A percentile compares a stretch with the other conserved stretches of the same genome.
These are phyloP conservation scores for Fusarium austroafricanum DNA, from an alignment of 2,329 filamentous ascomycete species.

Conservation along the genomic window DNA sequence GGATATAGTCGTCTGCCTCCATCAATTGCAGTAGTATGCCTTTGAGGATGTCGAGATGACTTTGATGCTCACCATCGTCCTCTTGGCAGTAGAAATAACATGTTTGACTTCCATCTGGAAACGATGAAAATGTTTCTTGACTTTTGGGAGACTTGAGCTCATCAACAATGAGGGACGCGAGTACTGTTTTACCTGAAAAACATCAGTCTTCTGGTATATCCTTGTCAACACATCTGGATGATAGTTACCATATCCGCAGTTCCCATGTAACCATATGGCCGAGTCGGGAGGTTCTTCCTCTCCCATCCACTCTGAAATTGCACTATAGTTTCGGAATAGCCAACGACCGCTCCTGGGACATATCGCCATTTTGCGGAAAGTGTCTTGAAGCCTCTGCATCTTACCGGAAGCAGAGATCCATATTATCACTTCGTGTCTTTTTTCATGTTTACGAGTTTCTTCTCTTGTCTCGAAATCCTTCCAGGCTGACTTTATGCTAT, in stretches of 20 bases:
- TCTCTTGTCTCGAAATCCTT: background rate
- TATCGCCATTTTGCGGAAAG: background rate
- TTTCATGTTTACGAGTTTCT: fast-evolving
- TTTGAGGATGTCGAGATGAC: background rate
- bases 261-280: slow-evolving; percentile 1
- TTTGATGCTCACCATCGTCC: background rate
- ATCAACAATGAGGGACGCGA: background rate
- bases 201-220: too few relatives aligned
- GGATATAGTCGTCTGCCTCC: background rate
- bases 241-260: background rate
- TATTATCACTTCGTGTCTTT: background rate
- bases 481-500: background rate
- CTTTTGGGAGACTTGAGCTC: background rate
- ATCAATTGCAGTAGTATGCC: slow-evolving; percentile 10
- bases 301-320: background rate
- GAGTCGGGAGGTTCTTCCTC: slow-evolving; percentile 11
- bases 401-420: background rate
- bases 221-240: too few relatives aligned
- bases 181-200: background rate
- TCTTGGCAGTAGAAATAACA: slow-evolving; percentile 21
- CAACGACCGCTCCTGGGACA: slow-evolving; percentile 1
- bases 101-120: background rate
- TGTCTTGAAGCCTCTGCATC: background rate
- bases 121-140: fast-evolving
- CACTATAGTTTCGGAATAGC: slow-evolving; percentile 4